Conservation (phyloP, 371 early-diverging fungal genomes). For the Gilbertella persicaria region DNA sequence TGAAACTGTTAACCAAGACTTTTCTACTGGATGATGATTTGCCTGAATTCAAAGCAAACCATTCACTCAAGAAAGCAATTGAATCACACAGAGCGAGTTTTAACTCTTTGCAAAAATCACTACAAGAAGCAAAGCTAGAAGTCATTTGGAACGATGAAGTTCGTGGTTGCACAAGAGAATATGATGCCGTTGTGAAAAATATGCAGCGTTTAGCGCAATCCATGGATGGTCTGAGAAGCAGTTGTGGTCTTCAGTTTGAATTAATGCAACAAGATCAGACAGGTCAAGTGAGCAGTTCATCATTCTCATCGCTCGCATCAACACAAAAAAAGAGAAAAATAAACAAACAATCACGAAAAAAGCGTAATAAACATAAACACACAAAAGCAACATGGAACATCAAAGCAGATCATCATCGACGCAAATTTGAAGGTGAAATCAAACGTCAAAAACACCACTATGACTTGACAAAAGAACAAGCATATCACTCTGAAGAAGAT, state of each 20-base stretch:
- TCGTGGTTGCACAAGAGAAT: constrained; percentile 39
- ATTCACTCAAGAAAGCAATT: constrained; percentile 55
- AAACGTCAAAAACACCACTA: constrained; percentile 30
- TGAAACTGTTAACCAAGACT: constrained; percentile 65
- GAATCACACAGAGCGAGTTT: constrained; percentile 67
- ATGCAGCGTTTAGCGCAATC: constrained; percentile 70
- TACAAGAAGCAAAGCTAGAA: constrained; percentile 68
- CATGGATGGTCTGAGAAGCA: constrained; percentile 66
- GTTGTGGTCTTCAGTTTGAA: constrained; percentile 69
- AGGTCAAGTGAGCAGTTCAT: background rate
- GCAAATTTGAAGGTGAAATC: constrained; percentile 39
- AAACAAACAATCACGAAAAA: background rate
- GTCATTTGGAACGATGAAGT: constrained; percentile 58
- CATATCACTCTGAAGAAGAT: background rate
- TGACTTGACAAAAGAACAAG: background rate
- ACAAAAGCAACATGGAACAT: constrained; percentile 41
- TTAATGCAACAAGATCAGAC: constrained; percentile 26
- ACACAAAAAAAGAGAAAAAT: background rate
- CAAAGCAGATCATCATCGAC: constrained; percentile 38
- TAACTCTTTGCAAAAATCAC: constrained; percentile 60
- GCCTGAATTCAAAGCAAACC: constrained; percentile 54
- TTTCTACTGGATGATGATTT: constrained; percentile 66
- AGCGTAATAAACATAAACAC: background rate
- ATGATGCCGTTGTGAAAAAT: constrained; percentile 48
- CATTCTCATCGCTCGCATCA: background rate